A percentile compares a stretch with the other conserved stretches of the same genome.
Evolutionary conservation across 2,329 filamentous ascomycete species (phyloP).

Genomic region (Cercospora zeina): DNA sequence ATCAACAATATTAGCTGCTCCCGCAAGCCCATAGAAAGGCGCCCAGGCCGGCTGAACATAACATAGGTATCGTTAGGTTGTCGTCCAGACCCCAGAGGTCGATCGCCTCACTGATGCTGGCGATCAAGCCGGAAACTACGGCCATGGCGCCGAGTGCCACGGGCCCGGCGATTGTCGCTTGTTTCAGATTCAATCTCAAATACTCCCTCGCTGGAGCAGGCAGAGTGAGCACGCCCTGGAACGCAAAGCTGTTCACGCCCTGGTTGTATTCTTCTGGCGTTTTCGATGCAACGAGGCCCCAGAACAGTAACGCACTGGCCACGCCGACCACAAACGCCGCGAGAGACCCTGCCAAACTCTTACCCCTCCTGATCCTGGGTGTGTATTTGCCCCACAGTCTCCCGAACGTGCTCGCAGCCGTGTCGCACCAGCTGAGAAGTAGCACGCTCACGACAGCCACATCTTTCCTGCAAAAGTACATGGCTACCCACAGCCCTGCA

Average conservation of each 20-base stretch:
- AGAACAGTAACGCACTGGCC: slow-evolving; percentile 80
- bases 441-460: slow-evolving; percentile 85
- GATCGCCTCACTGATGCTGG: slow-evolving; percentile 83
- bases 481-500: slow-evolving; percentile 81
- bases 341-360: slow-evolving; percentile 84
- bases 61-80: slow-evolving; percentile 91
- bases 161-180: slow-evolving; percentile 66
- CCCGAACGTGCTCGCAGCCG: slow-evolving; percentile 91
- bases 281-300: slow-evolving; percentile 75
- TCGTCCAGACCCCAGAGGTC: slow-evolving; percentile 95
- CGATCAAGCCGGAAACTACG: slow-evolving; percentile 82
- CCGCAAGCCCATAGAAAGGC: slow-evolving; percentile 85
- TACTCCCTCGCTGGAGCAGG: slow-evolving; percentile 60
- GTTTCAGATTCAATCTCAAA: slow-evolving; percentile 60
- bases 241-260: slow-evolving; percentile 69
- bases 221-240: slow-evolving; percentile 72
- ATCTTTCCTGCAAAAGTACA: slow-evolving; percentile 89
- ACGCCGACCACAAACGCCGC: slow-evolving; percentile 83
- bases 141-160: slow-evolving; percentile 78
- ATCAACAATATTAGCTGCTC: slow-evolving; percentile 18
- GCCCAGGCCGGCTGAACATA: slow-evolving; percentile 87
- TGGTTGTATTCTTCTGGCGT: slow-evolving; percentile 40
- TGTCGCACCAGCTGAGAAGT: slow-evolving; percentile 96
- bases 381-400: slow-evolving; percentile 88
- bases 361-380: slow-evolving; percentile 77